Evolutionary conservation across 305 asterid genomes (phyloP).

Genomic region (Euphrasia arctica): DNA sequence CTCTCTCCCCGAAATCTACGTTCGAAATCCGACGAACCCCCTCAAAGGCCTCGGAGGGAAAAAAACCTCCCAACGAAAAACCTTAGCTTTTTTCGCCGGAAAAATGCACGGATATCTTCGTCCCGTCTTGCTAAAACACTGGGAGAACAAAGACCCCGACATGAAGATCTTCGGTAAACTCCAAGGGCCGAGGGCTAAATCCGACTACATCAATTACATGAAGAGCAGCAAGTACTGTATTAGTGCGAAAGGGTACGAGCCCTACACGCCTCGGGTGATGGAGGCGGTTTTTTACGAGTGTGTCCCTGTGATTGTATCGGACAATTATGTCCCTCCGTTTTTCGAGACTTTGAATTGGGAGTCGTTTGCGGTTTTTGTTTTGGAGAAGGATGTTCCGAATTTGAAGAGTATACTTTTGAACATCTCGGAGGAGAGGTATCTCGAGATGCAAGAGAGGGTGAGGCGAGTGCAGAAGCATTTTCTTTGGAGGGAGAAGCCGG

Average conservation of each 20-base stretch:
- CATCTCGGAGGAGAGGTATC: conserved; percentile 45
- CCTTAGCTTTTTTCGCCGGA: conserved; percentile 76
- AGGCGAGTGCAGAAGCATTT: conserved; percentile 58
- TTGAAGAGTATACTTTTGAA: conserved; percentile 58
- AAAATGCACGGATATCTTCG: conserved; percentile 68
- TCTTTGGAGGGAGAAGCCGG: conserved; percentile 53
- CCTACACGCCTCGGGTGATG: conserved; percentile 69
- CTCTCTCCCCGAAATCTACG: conserved; percentile 58
- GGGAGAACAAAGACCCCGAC: conserved; percentile 71
- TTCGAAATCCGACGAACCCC: conserved; percentile 38
- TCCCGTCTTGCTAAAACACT: conserved; percentile 47
- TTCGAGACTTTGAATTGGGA: conserved; percentile 68
- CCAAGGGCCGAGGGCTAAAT: conserved; percentile 18
- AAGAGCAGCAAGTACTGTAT: conserved; percentile 72
- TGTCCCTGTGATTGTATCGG: conserved; percentile 70
- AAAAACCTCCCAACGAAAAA: conserved; percentile 44
- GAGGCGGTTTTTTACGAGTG: conserved; percentile 63
- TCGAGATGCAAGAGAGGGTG: conserved; percentile 55
- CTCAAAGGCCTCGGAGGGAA: conserved; percentile 44
- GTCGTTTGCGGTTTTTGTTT: conserved; percentile 49
- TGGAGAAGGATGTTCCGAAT: conserved; percentile 63
- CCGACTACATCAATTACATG: conserved; percentile 49
- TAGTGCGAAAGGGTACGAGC: conserved; percentile 67
- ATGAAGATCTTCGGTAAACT: conserved; percentile 57
- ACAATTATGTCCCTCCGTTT: conserved; percentile 66